Conservation (phyloP, 148 eudicot genomes). For the Silene uniflora region DNA sequence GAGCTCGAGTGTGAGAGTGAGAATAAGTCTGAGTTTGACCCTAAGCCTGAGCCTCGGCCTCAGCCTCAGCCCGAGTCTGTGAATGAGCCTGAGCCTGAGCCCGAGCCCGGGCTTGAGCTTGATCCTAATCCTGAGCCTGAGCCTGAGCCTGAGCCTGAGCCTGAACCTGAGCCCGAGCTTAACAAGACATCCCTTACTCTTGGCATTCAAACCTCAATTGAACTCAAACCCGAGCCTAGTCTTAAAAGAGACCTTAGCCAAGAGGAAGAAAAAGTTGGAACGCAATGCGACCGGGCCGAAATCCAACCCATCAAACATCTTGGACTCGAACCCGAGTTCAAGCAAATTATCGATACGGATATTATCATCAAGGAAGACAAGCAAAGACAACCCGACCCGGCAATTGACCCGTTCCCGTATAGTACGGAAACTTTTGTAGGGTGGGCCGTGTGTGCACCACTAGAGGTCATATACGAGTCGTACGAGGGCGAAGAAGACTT, state of each 20-base stretch:
- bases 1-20: not conserved
- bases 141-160: too few species aligned
- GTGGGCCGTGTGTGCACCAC: slow-evolving; percentile 68
- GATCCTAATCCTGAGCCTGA: not conserved
- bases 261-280: not conserved
- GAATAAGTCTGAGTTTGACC: too few species aligned
- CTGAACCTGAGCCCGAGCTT: not conserved
- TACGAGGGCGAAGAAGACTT: slow-evolving; percentile 37
- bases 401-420: not conserved
- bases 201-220: not conserved
- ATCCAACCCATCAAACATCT: not conserved
- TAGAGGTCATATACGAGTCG: slow-evolving; percentile 71
- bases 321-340: not conserved
- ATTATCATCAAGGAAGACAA: not conserved
- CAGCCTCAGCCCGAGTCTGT: too few species aligned
- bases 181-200: not conserved
- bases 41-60: too few species aligned
- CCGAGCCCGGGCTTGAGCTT: too few species aligned
- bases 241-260: not conserved
- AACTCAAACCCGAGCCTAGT: not conserved
- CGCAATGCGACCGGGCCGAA: not conserved
- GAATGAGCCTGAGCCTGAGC: too few species aligned
- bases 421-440: slow-evolving; percentile 22
- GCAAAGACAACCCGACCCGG: not conserved
- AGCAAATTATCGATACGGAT: not conserved